phyloP scores from a whole-genome alignment of 106 monocot species.

The Platanthera guangdongensis region DNA sequence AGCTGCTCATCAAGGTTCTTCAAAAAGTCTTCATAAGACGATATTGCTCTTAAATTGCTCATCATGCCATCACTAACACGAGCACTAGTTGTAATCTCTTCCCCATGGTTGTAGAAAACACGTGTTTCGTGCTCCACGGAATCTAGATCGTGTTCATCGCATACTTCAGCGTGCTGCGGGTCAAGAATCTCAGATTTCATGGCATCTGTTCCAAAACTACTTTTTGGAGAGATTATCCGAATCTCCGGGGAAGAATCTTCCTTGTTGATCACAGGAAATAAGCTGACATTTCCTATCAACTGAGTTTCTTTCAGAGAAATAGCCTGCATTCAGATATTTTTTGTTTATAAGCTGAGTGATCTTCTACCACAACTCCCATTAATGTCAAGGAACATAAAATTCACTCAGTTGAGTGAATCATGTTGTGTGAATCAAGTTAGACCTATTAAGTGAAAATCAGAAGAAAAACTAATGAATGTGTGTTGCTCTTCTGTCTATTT shows the following conservation, averaged over 20 bases:
- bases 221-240: constrained; percentile 29
- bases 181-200: not conserved
- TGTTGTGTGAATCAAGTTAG: no score
- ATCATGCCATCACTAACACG: not conserved
- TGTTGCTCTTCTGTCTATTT: no score
- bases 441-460: no score
- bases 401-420: no score
- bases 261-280: constrained; percentile 7
- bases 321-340: constrained; percentile 37
- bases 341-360: constrained; percentile 10
- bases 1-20: constrained; percentile 37
- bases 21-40: constrained; percentile 34
- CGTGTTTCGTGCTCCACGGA: not conserved
- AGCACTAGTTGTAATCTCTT: not conserved
- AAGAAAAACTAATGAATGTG: no score
- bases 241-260: constrained; percentile 20
- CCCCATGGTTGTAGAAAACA: not conserved
- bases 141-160: not conserved
- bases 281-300: constrained; percentile 42
- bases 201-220: constrained; percentile 8
- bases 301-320: constrained; percentile 68
- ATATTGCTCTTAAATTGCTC: constrained; percentile 13
- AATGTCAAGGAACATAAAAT: no score
- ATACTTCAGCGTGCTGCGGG: not conserved
- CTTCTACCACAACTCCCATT: not conserved